Evolutionary conservation across 78 protist genomes (phyloP).

Genomic region (Planoprotostelium fungivorum): DNA sequence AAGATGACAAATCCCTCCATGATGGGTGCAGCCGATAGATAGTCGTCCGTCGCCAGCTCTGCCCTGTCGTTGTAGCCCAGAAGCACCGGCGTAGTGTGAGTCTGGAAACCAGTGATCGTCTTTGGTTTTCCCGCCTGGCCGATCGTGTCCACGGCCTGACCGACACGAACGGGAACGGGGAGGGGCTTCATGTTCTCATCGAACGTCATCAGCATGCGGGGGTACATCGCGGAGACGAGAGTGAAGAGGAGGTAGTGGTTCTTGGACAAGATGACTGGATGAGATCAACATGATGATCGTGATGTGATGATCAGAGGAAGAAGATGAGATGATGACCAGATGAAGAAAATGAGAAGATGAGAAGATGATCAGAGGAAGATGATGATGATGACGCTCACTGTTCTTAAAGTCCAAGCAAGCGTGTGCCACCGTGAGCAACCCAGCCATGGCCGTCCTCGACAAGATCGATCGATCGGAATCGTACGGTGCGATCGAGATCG

Average conservation of each 20-base stretch:
- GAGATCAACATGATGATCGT: background rate
- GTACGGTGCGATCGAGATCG: constrained; percentile 78
- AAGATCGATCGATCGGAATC: constrained; percentile 82
- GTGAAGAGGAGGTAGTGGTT: constrained; percentile 86
- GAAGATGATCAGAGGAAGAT: background rate
- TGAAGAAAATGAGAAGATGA: background rate
- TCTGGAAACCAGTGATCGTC: constrained; percentile 98
- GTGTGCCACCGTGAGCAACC: constrained; percentile 71
- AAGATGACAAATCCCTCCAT: constrained; percentile 91
- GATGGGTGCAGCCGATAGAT: constrained; percentile 62
- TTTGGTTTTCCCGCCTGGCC: constrained; percentile 94
- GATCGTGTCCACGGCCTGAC: constrained; percentile 85
- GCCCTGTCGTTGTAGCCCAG: constrained; percentile 89
- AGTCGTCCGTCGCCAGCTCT: constrained; percentile 95
- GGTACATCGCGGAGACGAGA: constrained; percentile 75
- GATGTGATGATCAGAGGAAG: background rate
- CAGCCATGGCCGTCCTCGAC: constrained; percentile 74
- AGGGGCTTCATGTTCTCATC: constrained; percentile 77
- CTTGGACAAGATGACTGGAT: constrained; percentile 65
- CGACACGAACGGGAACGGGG: constrained; percentile 75
- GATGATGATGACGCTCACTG: constrained; percentile 16
- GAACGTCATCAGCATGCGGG: constrained; percentile 91
- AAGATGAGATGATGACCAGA: background rate
- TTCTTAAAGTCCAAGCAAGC: constrained; percentile 80
- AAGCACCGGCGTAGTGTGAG: constrained; percentile 98